Evolutionary conservation across 192 early-diverging fungal genomes (phyloP), one percentile per base, ranked within the genome.

Genomic region (Kickxella alabastrina): DNA sequence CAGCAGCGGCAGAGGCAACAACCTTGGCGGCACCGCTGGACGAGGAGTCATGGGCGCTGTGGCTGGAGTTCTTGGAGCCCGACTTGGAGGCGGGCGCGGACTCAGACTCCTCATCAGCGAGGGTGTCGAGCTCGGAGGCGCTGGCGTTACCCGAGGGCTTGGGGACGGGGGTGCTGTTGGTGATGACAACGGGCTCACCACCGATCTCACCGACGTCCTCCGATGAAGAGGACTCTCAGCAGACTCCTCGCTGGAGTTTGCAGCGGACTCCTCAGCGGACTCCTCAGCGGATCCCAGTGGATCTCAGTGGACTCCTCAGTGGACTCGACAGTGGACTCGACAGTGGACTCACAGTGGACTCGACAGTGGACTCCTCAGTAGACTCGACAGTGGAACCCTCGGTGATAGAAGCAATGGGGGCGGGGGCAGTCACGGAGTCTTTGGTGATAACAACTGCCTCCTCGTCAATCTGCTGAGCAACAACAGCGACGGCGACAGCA

Each of bases 401-500:
- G 5, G 19, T 17, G 5, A 23, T 6, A 10, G 43, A 43, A 27
- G 43, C 26, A 15, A 9, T 26, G 28, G 42, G n/a, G 21, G 47
- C 15, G 19, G 46, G 18, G 35, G 22, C 28, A 34, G 31, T 27
- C 17, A 18, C 34, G 31, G 23, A 48, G 14, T 19, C 19, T 26
- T 19, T 35, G 38, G 52, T 55, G 59, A 36, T 62, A 14, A 36
- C 15, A 18, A 40, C 27, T 15, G 35, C 41, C 8, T 37, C 50
- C n/a, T 54, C 62, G 18, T 54, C 57, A 18, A 60, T 26, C 22
- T 25, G 38, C 58, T 73, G 62, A n/a, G 70, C 70, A 36, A 44
- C 35, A 24, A 66, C 70, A 27, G 59, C 63, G 42, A 45, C 55
- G 19, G 59, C 70, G 39, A 73, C 10, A 40, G 70, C 58, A 23